Evolutionary conservation across 768 basidiomycete species (phyloP).

Genomic region (Leccinellum albellum): DNA sequence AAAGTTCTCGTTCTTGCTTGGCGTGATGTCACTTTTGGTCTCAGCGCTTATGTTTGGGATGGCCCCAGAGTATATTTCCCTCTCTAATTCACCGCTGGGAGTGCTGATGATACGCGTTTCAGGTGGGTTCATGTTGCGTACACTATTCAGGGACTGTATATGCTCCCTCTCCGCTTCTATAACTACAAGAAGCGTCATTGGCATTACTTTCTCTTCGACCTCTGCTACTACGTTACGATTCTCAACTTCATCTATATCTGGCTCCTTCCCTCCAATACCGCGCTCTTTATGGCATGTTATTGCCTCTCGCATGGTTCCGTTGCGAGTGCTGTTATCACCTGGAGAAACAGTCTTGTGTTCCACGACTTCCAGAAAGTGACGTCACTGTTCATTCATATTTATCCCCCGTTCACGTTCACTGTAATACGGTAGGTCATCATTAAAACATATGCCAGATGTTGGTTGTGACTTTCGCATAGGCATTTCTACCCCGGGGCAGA

Average conservation of each 20-base stretch:
- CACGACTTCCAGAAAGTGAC: conserved; percentile 97
- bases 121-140: conserved; percentile 91
- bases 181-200: conserved; percentile 88
- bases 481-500: conserved; percentile 85
- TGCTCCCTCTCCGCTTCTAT: conserved; percentile 80
- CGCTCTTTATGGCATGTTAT: conserved; percentile 89
- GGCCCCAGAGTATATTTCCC: conserved; percentile 64
- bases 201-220: conserved; percentile 92
- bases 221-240: conserved; percentile 92
- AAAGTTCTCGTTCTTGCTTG: conserved; percentile 88
- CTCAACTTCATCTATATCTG: conserved; percentile 92
- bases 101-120: conserved; percentile 13
- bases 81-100: not conserved
- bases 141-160: conserved; percentile 69
- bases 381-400: conserved; percentile 92
- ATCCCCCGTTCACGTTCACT: conserved; percentile 86
- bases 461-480: conserved; percentile 36
- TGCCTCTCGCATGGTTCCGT: conserved; percentile 88
- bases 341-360: conserved; percentile 98
- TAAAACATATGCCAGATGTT: not conserved
- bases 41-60: conserved; percentile 87
- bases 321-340: conserved; percentile 93
- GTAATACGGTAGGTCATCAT: conserved; percentile 67
- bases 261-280: conserved; percentile 73
- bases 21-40: conserved; percentile 84